Base-by-base conservation (phyloP, 768 basidiomycete species). In the Suillus clintonianus region DNA sequence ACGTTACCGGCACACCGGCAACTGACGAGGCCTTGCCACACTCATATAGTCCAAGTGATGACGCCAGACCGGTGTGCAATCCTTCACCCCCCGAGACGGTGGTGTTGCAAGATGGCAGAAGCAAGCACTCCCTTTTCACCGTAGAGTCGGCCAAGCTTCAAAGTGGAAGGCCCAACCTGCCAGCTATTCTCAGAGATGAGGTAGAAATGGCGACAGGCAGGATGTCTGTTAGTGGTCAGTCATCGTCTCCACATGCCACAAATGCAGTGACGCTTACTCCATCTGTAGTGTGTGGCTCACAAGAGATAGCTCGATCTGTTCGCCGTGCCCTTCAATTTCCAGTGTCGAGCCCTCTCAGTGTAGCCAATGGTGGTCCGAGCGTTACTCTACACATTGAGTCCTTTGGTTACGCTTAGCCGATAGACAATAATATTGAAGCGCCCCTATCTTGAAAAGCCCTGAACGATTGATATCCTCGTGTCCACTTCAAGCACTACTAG, bases 341-440 rank as follows among this genome's bases (percentile, higher is more conserved):
- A 27, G 64, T 76, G 7, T 69, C 65, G 17, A 71, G 81, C 4
- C 65, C 69, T 7, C 22, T 57, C 19, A 79, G 78, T 50, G 70
- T 83, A 11, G 62, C 83, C 45, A 71, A 72, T 34, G 82, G 83
- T 6, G 83, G 80, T 5, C 80, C 83, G 32, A 81, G 76, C 47
- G 77, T 84, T 13, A 65, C 72, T 14, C 69, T 86, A 24, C 80
- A 82, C 67, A 75, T 84, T 7, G 84, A 86, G 67, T 76, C 78
- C 1, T 82, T 81, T 59, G 80, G 79, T n/a, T 75, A 69, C 41
- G 67, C 71, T 59, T 70, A 39, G 39, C 13, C 13, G 15, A 39
- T 11, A 9, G 37, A 37, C 39, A 39, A 5, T 8, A 34, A 34
- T 34, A 34, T 34, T 34, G 8, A 6, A 1, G 7, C 4, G 34